Conservation (phyloP, 345 rosid genomes). For the Rhizophora apiculata region DNA sequence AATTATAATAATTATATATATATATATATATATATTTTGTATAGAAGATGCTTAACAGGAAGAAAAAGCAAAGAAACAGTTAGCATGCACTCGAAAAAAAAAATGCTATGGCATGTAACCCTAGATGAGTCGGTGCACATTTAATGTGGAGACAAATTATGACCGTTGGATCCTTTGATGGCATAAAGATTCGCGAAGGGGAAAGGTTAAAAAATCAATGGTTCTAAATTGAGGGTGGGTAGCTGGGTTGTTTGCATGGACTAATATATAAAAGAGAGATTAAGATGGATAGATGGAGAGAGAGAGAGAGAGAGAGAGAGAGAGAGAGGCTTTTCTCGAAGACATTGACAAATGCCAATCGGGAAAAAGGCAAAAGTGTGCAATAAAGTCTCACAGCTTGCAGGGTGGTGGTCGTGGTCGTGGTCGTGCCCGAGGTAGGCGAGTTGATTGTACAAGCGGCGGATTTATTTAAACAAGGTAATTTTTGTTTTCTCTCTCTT, state of each 20-base stretch:
- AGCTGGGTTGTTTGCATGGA: no score
- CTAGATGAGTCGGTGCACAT: conserved; percentile 4
- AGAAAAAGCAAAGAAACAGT: not conserved
- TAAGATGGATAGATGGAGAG: not conserved
- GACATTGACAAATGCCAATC: not conserved
- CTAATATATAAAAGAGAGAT: no score
- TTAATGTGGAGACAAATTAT: not conserved
- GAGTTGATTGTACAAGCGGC: conserved; percentile 7
- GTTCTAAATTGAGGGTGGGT: not conserved
- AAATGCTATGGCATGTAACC: not conserved
- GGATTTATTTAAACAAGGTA: conserved; percentile 15
- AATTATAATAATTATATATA: no score
- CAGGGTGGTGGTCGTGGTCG: not conserved
- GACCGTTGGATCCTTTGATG: conserved; percentile 23
- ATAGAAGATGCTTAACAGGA: conserved; percentile 2
- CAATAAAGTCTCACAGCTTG: no score
- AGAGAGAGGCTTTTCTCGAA: not conserved
- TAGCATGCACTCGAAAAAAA: not conserved
- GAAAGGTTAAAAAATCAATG: not conserved
- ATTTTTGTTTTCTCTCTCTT: not conserved
- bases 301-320: not conserved
- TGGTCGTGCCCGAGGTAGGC: not conserved
- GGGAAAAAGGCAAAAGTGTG: not conserved
- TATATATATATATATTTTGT: no score
- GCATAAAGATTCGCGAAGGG: conserved; percentile 3